A percentile compares a stretch with the other conserved stretches of the same genome.
These are phyloP conservation scores for Leccinellum luteum DNA, from an alignment of 768 basidiomycete species.

Conservation along the genomic window DNA sequence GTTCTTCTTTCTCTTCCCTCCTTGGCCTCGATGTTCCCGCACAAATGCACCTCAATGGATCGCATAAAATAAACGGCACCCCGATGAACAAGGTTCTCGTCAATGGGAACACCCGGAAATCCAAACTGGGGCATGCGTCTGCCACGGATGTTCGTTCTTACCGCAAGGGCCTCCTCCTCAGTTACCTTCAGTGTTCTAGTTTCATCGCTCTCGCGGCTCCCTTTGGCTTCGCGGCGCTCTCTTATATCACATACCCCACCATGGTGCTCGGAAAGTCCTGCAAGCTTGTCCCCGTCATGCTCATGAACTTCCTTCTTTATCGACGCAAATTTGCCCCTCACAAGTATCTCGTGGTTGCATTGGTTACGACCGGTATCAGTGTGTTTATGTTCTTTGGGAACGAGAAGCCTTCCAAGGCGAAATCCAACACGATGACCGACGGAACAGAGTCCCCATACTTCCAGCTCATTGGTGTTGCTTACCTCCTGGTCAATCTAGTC, in stretches of 20 bases:
- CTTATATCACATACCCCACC: constrained; percentile 96
- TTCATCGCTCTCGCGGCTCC: constrained; percentile 92
- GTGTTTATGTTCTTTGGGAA: constrained; percentile 90
- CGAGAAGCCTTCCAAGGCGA: constrained; percentile 41
- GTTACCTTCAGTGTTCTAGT: constrained; percentile 80
- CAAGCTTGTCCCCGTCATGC: constrained; percentile 97
- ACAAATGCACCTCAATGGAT: constrained; percentile 16
- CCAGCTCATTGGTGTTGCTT: constrained; percentile 67
- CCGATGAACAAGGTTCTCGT: constrained; percentile 35
- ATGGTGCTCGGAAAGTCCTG: constrained; percentile 99
- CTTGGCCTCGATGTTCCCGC: constrained; percentile 55
- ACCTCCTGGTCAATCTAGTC: constrained; percentile 81
- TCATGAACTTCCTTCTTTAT: constrained; percentile 96
- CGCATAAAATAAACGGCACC: constrained; percentile 26
- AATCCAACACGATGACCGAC: constrained; percentile 33
- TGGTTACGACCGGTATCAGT: constrained; percentile 90
- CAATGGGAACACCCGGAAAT: constrained; percentile 31
- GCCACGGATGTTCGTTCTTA: constrained; percentile 34
- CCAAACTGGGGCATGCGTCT: constrained; percentile 24
- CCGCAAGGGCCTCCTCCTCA: constrained; percentile 53
- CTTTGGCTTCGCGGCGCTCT: constrained; percentile 92
- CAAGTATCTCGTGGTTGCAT: constrained; percentile 93
- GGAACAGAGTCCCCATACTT: constrained; percentile 42
- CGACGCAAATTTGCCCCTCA: constrained; percentile 88
- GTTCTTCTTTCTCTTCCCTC: constrained; percentile 49